Conservation (phyloP, 2,329 filamentous ascomycete genomes). For the Colletotrichum acutatum region DNA sequence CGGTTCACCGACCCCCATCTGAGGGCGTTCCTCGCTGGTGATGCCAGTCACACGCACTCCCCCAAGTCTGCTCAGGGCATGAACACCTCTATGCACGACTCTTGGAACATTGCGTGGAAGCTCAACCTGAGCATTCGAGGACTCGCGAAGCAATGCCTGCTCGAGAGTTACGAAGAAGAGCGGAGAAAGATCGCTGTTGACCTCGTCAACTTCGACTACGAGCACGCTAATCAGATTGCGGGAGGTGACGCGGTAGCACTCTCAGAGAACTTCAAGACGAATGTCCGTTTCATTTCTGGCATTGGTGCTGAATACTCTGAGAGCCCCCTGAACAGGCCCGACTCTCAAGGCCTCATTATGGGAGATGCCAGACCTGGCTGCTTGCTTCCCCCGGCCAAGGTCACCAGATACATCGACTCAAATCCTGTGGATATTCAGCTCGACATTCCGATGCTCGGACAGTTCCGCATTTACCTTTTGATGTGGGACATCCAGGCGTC, state of each 20-base stretch:
- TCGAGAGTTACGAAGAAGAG: constrained; percentile 72
- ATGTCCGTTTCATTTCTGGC: constrained; percentile 79
- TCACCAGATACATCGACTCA: constrained; percentile 79
- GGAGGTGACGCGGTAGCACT: constrained; percentile 72
- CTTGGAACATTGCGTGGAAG: constrained; percentile 69
- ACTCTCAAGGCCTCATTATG: constrained; percentile 52
- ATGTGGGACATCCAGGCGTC: constrained; percentile 69
- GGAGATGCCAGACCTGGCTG: constrained; percentile 65
- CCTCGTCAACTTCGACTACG: constrained; percentile 68
- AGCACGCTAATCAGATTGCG: constrained; percentile 68
- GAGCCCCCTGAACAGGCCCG: constrained; percentile 60
- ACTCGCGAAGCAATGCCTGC: constrained; percentile 62
- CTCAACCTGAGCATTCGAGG: constrained; percentile 65
- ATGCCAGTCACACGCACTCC: constrained; percentile 78
- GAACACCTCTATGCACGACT: constrained; percentile 72
- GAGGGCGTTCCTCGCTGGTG: constrained; percentile 76
- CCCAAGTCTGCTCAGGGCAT: constrained; percentile 77
- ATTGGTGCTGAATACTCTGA: constrained; percentile 71
- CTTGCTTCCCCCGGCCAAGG: constrained; percentile 73
- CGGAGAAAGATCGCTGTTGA: constrained; percentile 70
- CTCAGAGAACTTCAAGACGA: constrained; percentile 75
- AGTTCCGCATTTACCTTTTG: constrained; percentile 81
- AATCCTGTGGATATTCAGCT: constrained; percentile 83
- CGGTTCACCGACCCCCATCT: constrained; percentile 72
- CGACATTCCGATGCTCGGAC: constrained; percentile 80